A percentile compares a stretch with the other conserved stretches of the same genome.
Evolutionary conservation across 2,329 filamentous ascomycete genomes (phyloP).

Genomic region (Aspergillus aculeatus): DNA sequence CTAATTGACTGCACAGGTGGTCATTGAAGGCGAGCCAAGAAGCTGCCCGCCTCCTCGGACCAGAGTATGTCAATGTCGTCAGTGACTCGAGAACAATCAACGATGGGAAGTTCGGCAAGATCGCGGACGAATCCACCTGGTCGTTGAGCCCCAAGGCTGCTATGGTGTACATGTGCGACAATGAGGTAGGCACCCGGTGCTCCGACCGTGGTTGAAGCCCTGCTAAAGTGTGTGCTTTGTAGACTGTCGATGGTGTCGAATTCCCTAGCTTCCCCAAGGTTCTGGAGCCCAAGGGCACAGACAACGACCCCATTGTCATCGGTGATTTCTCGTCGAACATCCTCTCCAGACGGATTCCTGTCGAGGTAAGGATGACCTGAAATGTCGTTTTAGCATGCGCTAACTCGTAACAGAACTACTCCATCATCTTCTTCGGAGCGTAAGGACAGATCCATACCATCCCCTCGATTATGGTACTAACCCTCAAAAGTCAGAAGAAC

Average conservation of each 20-base stretch:
- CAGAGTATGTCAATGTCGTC: slow-evolving; percentile 74
- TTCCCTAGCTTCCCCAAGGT: slow-evolving; percentile 70
- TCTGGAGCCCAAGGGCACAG: slow-evolving; percentile 55
- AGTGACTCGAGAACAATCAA: slow-evolving; percentile 64
- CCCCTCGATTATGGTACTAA: slow-evolving; percentile 11
- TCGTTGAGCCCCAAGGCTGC: slow-evolving; percentile 64
- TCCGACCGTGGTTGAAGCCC: background rate
- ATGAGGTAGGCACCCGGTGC: slow-evolving; percentile 54
- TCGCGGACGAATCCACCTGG: slow-evolving; percentile 76
- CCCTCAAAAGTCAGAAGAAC: slow-evolving; percentile 71
- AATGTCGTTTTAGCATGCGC: background rate
- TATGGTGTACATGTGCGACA: slow-evolving; percentile 87
- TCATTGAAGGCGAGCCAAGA: slow-evolving; percentile 86
- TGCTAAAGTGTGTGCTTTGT: background rate
- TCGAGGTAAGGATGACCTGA: slow-evolving; percentile 11
- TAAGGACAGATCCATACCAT: slow-evolving; percentile 1
- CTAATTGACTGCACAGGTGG: slow-evolving; percentile 52
- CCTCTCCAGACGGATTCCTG: slow-evolving; percentile 60
- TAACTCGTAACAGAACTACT: slow-evolving; percentile 49
- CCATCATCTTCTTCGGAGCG: slow-evolving; percentile 72
- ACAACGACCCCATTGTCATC: slow-evolving; percentile 71
- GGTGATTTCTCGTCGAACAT: slow-evolving; percentile 96
- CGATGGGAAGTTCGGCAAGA: slow-evolving; percentile 79
- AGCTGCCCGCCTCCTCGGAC: slow-evolving; percentile 71
- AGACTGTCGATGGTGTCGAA: slow-evolving; percentile 73